A percentile compares a stretch with the other conserved stretches of the same genome.
Conservation (phyloP, 2,329 filamentous ascomycete species). For the Colletotrichum sp. region DNA sequence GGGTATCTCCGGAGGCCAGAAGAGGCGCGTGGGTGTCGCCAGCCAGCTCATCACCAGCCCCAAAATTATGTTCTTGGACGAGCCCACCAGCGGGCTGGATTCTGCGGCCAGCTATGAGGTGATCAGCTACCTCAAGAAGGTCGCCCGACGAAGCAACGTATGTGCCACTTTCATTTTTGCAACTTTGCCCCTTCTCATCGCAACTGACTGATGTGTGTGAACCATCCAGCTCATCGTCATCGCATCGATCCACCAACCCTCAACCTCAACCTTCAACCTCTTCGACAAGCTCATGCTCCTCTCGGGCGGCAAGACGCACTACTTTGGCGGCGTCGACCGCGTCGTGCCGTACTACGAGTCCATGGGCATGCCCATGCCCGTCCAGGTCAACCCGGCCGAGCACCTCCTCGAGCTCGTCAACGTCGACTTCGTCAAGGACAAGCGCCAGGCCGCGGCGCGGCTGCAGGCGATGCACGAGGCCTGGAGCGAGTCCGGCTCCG, state of each 20-base stretch:
- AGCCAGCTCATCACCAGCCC: slow-evolving; percentile 83
- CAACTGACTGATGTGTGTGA: background rate
- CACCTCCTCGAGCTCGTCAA: slow-evolving; percentile 81
- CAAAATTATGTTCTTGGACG: slow-evolving; percentile 82
- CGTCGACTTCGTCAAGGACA: slow-evolving; percentile 70
- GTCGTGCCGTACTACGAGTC: slow-evolving; percentile 68
- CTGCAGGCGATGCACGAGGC: slow-evolving; percentile 58
- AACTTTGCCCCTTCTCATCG: background rate
- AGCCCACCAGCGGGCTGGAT: slow-evolving; percentile 84
- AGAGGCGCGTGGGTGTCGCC: slow-evolving; percentile 79
- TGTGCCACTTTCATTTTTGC: slow-evolving; percentile 21
- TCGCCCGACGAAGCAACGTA: slow-evolving; percentile 71
- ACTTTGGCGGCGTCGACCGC: slow-evolving; percentile 68
- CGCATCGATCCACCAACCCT: slow-evolving; percentile 86
- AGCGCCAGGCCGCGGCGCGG: slow-evolving; percentile 48
- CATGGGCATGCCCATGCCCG: slow-evolving; percentile 67
- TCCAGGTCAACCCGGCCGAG: slow-evolving; percentile 80
- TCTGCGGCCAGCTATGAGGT: slow-evolving; percentile 80
- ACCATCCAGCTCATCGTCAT: slow-evolving; percentile 71
- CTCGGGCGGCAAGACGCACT: slow-evolving; percentile 73
- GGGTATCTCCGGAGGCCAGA: slow-evolving; percentile 86
- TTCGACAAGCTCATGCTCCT: slow-evolving; percentile 83
- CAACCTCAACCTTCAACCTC: slow-evolving; percentile 76
- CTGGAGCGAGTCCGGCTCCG: slow-evolving; percentile 56
- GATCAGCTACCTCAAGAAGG: slow-evolving; percentile 71